Evolutionary conservation across 768 basidiomycete genomes (phyloP), one percentile per base, ranked within the genome.

Genomic region (Lepiota venenata): DNA sequence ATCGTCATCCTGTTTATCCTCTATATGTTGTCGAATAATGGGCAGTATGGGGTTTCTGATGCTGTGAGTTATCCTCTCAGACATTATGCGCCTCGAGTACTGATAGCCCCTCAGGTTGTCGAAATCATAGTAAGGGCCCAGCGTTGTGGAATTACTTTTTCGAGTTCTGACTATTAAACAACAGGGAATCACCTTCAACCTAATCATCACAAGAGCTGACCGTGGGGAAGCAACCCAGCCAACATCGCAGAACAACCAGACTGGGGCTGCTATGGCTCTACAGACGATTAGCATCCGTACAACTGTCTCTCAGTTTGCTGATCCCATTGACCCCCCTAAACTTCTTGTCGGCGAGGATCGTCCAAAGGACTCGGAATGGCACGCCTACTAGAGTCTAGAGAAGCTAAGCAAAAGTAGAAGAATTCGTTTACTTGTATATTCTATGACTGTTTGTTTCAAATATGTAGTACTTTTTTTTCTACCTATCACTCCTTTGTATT

Each of bases 11-110:
- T 74, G n/a, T 73, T 74, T 47, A 65, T 58, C 8, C 59, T 70
- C 6, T 72, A 74, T 52, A 62, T 74, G 52, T 62, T 67, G 2
- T 69, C 68, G 18, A 74, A 67, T 47, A 74, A 75, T 49, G 74
- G 61, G 0, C 65, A 70, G 43, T 69, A 71, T 49, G 69, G 69
- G 4, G 69, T 73, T 5, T 74, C 72, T 2, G 64, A 74, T 52
- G 66, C 71, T 37, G 73, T 75, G 59, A 46, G 72, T 64, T 4
- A 44, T 10, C 43, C 32, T 16, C 10, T 32, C 37, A 11, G 6
- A 29, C 41, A 20, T 47, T 18, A 29, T 56, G 50, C 20, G 38
- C 37, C 27, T 43, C 27, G 35, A 29, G 50, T 38, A 25, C 25
- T 46, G 6, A 36, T 56, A 32, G 21, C 25, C 41, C 50, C 29